These are phyloP conservation scores for Hemileccinum impolitum DNA, from an alignment of 768 basidiomycete genomes.

Conservation along the genomic window DNA sequence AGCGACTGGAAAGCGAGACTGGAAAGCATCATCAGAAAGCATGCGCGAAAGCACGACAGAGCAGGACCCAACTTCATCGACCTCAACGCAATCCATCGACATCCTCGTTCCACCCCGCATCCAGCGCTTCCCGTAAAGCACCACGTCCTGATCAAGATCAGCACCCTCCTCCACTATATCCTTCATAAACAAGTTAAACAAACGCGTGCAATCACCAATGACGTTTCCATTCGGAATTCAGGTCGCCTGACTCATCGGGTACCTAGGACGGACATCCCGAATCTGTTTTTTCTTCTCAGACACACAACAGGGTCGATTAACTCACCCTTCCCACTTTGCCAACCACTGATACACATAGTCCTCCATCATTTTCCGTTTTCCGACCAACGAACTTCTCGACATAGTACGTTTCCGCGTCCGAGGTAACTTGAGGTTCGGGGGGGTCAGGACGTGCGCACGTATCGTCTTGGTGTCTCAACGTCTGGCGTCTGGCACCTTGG, in stretches of 20 bases:
- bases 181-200: conserved; percentile 18
- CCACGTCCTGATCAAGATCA: conserved; percentile 11
- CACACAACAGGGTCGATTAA: no score
- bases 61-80: no score
- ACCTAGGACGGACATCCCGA: conserved; percentile 21
- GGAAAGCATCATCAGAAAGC: no score
- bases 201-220: conserved; percentile 10
- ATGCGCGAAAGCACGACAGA: no score
- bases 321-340: conserved; percentile 35
- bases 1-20: no score
- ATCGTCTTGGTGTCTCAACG: conserved; percentile 4
- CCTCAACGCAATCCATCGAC: background rate
- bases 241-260: conserved; percentile 25
- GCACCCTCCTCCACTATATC: conserved; percentile 17
- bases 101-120: conserved; percentile 17
- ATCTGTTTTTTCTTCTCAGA: no score
- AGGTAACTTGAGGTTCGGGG: conserved; percentile 8
- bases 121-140: conserved; percentile 25
- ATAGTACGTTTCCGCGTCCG: conserved; percentile 15
- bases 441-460: conserved; percentile 29
- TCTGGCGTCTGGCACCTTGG: conserved; percentile 17
- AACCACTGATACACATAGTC: conserved; percentile 22
- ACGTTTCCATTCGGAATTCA: conserved; percentile 32
- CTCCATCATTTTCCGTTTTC: conserved; percentile 12
- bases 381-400: conserved; percentile 30